Conservation (phyloP, 2,329 filamentous ascomycete species). For the Stagonosporopsis tanaceti region DNA sequence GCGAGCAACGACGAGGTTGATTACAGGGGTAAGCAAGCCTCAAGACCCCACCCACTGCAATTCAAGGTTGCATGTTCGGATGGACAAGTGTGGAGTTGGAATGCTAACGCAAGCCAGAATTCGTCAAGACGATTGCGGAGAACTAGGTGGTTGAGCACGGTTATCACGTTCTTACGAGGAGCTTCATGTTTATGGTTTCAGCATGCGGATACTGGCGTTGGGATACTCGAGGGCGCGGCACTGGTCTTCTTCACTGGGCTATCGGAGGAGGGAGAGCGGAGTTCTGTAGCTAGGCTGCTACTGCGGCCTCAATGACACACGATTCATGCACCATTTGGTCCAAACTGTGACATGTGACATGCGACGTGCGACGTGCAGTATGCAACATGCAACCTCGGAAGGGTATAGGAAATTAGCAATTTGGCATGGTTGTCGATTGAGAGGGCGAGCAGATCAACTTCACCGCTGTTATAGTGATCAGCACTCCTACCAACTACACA, state of each 20-base stretch:
- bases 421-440: not conserved
- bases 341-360: too few relatives aligned
- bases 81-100: not conserved
- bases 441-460: not conserved
- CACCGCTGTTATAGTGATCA: not conserved
- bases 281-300: constrained; percentile 23
- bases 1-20: constrained; percentile 96
- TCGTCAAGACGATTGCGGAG: constrained; percentile 51
- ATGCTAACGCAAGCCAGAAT: constrained; percentile 39
- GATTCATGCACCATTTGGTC: constrained; percentile 10
- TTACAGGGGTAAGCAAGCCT: constrained; percentile 76
- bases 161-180: constrained; percentile 19
- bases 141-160: constrained; percentile 34
- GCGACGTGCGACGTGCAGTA: not conserved
- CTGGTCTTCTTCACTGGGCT: constrained; percentile 6
- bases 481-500: not conserved
- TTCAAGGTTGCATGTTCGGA: too few relatives aligned
- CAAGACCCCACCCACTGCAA: not conserved
- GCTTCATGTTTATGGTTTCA: constrained; percentile 32
- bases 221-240: constrained; percentile 21
- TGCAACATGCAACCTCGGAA: not conserved
- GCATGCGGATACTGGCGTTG: constrained; percentile 45
- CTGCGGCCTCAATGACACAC: constrained; percentile 16
- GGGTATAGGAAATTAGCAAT: not conserved
- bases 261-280: constrained; percentile 10